Evolutionary conservation across 352 stramenopile genomes (phyloP), one percentile per base, ranked within the genome.

Genomic region (Pythium grandisporangium): DNA sequence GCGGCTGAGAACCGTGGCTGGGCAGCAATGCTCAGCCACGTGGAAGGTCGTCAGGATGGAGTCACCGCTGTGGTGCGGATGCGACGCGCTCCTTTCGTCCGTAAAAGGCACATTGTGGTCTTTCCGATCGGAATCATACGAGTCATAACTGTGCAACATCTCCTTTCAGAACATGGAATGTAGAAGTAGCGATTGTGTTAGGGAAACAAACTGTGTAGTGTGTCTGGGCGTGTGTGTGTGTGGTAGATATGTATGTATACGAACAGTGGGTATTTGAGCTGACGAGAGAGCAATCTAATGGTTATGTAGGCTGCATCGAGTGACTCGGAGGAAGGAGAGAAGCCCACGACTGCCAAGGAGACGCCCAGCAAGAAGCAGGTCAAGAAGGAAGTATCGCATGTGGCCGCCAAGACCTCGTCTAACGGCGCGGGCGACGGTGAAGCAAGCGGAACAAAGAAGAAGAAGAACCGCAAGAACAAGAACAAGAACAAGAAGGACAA

Each of bases 131-230:
- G 76, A 91, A 82, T 88, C 78, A 92, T 92, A 92, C 78, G 78
- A 92, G 78, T 92, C 78, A 92, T 92, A 92, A 89, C 78, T 85
- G 70, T 85, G 78, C 72, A 84, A 92, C 78, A 92, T 84, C 54
- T 41, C 32, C 21, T 58, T 38, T 14, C 47, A 57, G 27, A 37
- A 36, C 21, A 45, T 37, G 10, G 16, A 30, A 36, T 46, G 35
- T 51, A 42, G n/a, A n/a, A n/a, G n/a, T n/a, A n/a, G n/a, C n/a
- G n/a, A n/a, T n/a, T 46, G 13, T 53, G 30, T 29, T 29, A 38
- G 33, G 13, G 33, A 38, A 20, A 11, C 13, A 38, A 16, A 38
- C 13, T n/a, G n/a, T n/a, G n/a, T n/a, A n/a, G n/a, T n/a, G n/a
- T n/a, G n/a, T n/a, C 12, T 46, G 35, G 20, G 32, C 45, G 23